Conservation (phyloP, 2,329 filamentous ascomycete genomes). For the Neofusicoccum cordaticola region DNA sequence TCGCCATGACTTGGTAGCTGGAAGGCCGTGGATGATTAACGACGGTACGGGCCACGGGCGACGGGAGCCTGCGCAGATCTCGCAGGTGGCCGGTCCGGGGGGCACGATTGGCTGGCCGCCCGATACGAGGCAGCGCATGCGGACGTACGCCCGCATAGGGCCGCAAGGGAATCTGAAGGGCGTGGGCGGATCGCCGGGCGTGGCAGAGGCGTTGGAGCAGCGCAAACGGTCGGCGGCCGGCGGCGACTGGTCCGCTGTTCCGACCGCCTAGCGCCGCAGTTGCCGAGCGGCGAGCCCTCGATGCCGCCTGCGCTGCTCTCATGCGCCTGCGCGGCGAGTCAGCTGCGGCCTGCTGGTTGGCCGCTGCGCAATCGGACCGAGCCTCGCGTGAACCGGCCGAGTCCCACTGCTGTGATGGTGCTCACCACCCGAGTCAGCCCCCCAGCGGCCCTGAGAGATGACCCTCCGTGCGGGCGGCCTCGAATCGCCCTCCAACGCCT, state of each 20-base stretch:
- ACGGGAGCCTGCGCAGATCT: conserved; percentile 5
- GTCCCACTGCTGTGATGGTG: background rate
- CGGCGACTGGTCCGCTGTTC: background rate
- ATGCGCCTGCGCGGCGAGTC: background rate
- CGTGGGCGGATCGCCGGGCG: background rate
- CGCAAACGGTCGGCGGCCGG: no score
- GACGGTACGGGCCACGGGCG: conserved; percentile 4
- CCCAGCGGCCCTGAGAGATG: background rate
- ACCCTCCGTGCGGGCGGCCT: background rate
- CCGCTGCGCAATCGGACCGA: background rate
- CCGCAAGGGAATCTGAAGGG: background rate
- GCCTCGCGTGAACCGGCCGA: background rate
- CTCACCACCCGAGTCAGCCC: background rate
- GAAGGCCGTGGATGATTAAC: background rate
- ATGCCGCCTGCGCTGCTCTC: no score
- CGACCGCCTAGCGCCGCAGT: background rate
- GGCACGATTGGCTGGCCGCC: no score
- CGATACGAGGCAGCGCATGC: background rate
- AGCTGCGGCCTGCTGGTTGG: background rate
- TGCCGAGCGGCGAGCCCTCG: background rate
- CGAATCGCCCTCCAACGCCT: background rate
- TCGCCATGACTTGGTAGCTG: background rate
- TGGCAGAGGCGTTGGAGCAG: background rate
- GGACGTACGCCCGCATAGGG: background rate
- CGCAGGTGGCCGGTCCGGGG: no score